Percentiles rank a stretch among this genome's conserved stretches.
These are phyloP conservation scores for Polytrichum commune DNA, from an alignment of 225 moss, liverwort and hornwort genomes.

Conservation along the genomic window DNA sequence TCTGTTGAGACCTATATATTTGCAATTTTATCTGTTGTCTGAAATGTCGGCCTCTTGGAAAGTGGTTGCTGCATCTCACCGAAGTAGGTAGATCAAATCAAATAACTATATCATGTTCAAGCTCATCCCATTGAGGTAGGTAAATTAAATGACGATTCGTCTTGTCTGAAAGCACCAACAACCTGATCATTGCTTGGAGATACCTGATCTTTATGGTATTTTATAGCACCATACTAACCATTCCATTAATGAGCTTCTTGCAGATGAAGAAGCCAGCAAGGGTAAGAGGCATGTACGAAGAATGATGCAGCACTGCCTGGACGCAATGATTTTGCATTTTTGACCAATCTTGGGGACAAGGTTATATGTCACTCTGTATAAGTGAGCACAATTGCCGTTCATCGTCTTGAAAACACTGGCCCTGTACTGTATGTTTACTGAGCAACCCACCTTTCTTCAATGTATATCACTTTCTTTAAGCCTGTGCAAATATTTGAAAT, in stretches of 20 bases:
- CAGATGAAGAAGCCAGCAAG: constrained; percentile 7
- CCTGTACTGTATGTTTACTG: not conserved
- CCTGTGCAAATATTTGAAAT: not conserved
- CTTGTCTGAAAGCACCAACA: no score
- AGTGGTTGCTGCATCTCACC: not conserved
- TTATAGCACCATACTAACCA: no score
- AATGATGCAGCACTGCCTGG: not conserved
- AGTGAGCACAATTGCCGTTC: not conserved
- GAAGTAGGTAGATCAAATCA: no score
- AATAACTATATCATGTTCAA: no score
- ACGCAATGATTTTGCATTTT: not conserved
- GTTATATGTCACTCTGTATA: not conserved
- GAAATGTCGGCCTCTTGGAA: no score
- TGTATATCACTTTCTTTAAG: not conserved
- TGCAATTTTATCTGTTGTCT: not conserved
- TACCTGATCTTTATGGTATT: no score
- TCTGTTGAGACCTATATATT: not conserved
- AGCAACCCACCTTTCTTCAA: not conserved
- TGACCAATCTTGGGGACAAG: not conserved
- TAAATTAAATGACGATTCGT: no score
- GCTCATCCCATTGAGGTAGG: no score
- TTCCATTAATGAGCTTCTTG: not conserved
- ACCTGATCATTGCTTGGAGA: no score
- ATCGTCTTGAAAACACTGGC: not conserved
- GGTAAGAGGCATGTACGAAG: constrained; percentile 1